Evolutionary conservation across 1,284 basidiomycete species (phyloP).

Genomic region (Melampsora americana): DNA sequence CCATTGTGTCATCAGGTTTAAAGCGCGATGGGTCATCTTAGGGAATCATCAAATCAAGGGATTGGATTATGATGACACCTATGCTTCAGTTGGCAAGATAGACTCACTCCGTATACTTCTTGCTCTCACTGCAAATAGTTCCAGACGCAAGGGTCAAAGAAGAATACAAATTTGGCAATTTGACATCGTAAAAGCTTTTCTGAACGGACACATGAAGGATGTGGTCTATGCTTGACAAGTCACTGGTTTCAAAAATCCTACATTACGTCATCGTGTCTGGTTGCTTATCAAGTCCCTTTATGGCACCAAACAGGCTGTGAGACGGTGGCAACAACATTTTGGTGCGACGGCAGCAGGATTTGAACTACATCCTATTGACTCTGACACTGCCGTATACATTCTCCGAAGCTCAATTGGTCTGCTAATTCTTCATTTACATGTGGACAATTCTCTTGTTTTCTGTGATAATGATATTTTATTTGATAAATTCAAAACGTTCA

Average conservation of each 20-base stretch:
- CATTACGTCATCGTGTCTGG: not conserved
- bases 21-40: not conserved
- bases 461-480: not conserved
- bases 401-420: not conserved
- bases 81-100: not conserved
- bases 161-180: not conserved
- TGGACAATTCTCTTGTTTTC: not conserved
- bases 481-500: not conserved
- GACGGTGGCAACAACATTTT: too few relatives aligned
- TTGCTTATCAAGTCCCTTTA: conserved; percentile 7
- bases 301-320: not conserved
- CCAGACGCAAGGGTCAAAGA: not conserved
- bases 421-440: not conserved
- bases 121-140: not conserved
- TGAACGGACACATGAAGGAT: not conserved
- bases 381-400: not conserved
- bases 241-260: not conserved
- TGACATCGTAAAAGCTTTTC: not conserved
- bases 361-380: too few relatives aligned
- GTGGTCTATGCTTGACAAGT: not conserved
- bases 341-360: not conserved
- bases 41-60: conserved; percentile 17
- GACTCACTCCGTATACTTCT: not conserved
- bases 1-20: not conserved
- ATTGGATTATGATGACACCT: conserved; percentile 5